Base-by-base conservation (phyloP, 177 flowering plant genomes). In the Vitis hybrid region DNA sequence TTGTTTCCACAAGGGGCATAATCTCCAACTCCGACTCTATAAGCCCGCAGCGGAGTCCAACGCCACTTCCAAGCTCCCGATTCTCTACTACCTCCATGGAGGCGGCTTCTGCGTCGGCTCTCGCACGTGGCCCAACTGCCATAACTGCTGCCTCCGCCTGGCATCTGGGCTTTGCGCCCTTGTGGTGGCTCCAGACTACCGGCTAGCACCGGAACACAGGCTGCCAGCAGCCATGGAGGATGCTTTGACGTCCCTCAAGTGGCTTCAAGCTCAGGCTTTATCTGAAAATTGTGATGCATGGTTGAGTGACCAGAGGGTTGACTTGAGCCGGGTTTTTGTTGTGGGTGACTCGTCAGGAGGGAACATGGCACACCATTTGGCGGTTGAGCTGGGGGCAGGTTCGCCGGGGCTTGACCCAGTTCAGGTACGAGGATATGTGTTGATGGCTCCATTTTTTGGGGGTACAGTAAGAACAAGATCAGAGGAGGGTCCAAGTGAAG, bases 331-430 rank as follows among this genome's bases (percentile, higher is more conserved):
- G 68, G 91, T 88, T 34, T 88, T 75, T 55, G 58, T 90, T 0
- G 8, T 79, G 9, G 97, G 97, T 1, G 94, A 91, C 69, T 90
- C 94, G 11, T 86, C 97, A 0, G 97, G 97, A 1, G 93, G 91
- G 55, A 91, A 85, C 74, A 74, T 90, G 6, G 91, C 91, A 2
- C 97, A 91, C 71, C 89, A 90, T 34, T 34, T 90, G 71, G 97
- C 97, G 15, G 85, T 87, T 17, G 69, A 67, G 65, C 30, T 86
- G 52, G 85, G 90, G 1, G 26, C 62, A n/a, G 87, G 86, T 1
- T 75, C 81, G 52, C 55, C 50, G 3, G 79, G 68, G 15, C 9
- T 80, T 66, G 60, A 12, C 0, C 92, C 89, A 65, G 79, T 91
- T 59, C 71, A 81, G 63, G 80, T 89, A 3, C 71, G 89, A 19